phyloP scores from a whole-genome alignment of 1,139 yeast species.

The Scheffersomyces cryptocercus region DNA sequence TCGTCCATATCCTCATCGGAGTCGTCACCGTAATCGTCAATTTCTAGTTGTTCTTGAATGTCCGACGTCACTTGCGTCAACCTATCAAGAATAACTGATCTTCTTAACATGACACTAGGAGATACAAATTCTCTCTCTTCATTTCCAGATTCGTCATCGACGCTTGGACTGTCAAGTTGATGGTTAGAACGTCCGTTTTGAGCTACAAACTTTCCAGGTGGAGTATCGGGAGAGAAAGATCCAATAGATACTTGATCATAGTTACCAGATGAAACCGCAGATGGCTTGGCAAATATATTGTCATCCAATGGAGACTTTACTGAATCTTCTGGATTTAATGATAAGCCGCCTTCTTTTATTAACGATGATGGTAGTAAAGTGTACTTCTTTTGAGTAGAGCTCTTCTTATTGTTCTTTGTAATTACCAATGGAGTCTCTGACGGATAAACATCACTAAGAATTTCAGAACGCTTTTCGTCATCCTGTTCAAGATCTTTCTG shows the following conservation, averaged over 20 bases:
- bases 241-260: conserved; percentile 30
- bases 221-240: conserved; percentile 40
- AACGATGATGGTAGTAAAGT: conserved; percentile 14
- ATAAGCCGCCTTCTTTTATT: background rate
- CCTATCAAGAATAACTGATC: conserved; percentile 42
- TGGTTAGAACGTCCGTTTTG: background rate
- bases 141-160: conserved; percentile 10
- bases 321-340: background rate
- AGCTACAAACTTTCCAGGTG: conserved; percentile 14
- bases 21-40: conserved; percentile 16
- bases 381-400: conserved; percentile 17
- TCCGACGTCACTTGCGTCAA: conserved; percentile 44
- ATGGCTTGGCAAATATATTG: conserved; percentile 6
- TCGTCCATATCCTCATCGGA: conserved; percentile 12
- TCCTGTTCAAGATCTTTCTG: conserved; percentile 10
- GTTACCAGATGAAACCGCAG: background rate
- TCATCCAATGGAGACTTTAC: background rate
- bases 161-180: background rate
- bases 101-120: conserved; percentile 17
- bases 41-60: conserved; percentile 32
- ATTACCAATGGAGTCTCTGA: conserved; percentile 40
- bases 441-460: conserved; percentile 45
- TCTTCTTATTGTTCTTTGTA: conserved; percentile 23
- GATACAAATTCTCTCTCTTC: conserved; percentile 5
- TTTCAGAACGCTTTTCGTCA: conserved; percentile 37